A percentile compares a stretch with the other conserved stretches of the same genome.
Evolutionary conservation across 495 filamentous ascomycete genomes (phyloP).

Genomic region (Aspergillus steynii): DNA sequence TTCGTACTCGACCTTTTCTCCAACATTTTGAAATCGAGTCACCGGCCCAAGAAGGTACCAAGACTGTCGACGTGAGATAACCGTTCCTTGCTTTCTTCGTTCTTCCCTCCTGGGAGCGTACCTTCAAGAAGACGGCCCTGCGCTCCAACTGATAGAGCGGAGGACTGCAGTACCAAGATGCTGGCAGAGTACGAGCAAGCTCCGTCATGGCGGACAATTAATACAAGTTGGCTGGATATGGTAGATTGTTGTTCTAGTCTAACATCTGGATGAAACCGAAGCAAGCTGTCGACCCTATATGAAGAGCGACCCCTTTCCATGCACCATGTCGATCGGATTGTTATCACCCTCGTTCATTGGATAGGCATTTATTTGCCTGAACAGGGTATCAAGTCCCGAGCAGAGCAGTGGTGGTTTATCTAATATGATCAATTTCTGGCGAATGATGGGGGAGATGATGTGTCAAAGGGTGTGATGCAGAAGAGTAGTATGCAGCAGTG

Average conservation of each 20-base stretch:
- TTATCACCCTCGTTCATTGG: conserved; percentile 12
- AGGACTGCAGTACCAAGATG: conserved; percentile 46
- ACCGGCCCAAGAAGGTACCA: conserved; percentile 66
- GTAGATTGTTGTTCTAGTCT: conserved; percentile 1
- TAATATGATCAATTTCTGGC: neutral
- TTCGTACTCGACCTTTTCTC: conserved; percentile 53
- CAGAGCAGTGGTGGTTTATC: neutral
- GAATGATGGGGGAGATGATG: neutral
- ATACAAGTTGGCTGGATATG: conserved; percentile 2
- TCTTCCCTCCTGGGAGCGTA: conserved; percentile 8
- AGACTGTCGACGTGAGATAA: conserved; percentile 38
- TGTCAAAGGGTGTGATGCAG: neutral
- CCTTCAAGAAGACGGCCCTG: conserved; percentile 56
- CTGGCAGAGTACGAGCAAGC: conserved; percentile 41
- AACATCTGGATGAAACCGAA: conserved; percentile 5
- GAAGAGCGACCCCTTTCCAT: neutral
- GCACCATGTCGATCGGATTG: conserved; percentile 10
- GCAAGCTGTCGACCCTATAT: conserved; percentile 2
- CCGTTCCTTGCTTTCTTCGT: neutral
- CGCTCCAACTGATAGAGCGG: conserved; percentile 53
- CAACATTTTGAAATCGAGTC: conserved; percentile 49
- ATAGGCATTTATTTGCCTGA: conserved; percentile 40
- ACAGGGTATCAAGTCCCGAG: conserved; percentile 40
- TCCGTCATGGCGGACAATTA: conserved; percentile 33
- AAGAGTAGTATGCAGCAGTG: neutral